Base-by-base conservation (phyloP, 192 early-diverging fungal species). In the Coemansia sp. region DNA sequence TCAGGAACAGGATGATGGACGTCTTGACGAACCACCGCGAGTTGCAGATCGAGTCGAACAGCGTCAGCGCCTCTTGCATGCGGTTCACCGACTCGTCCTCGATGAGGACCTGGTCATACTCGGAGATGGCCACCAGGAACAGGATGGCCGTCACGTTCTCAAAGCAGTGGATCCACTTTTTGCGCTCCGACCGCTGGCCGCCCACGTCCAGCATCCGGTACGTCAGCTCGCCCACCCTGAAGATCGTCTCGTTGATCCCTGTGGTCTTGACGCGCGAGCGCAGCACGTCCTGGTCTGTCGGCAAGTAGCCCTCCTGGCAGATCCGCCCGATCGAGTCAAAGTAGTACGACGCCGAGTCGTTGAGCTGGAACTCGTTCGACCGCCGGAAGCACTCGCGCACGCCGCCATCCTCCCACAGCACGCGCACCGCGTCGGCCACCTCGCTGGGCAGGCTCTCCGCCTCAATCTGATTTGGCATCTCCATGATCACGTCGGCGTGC, bases 121-220 rank as follows among this genome's bases (percentile, higher is more conserved):
- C 92, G 20, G 80, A 84, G 42, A 95, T 92, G 23, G 94, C 94
- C 14, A 94, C 92, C 60, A 98, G 67, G 70, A 98, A 98, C 23
- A 98, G 78, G 51, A 98, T 92, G 4, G 91, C 87, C 1, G 90
- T 96, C 16, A 96, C 92, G 56, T 93, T 90, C 61, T 98, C 94
- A 54, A 98, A 98, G 56, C 92, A 98, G 73, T 95, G 94, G 53
- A 95, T 94, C 94, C 94, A 96, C 77, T 98, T 98, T 59, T 98
- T 98, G 57, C 94, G 82, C 78, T 98, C 94, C 32, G 90, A 93
- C 33, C 94, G 85, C 79, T 98, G 94, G 31, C 94, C 94, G 57
- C 94, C 94, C 34, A 98, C 94, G 77, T 98, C 94, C 69, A 92
- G 88, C 89, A 98, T 91, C 49, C 90, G 82, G 69, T 95, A 98